Evolutionary conservation across 2,329 filamentous ascomycete genomes (phyloP), one percentile per base, ranked within the genome.

Genomic region (Fragosphaeria purpurea): DNA sequence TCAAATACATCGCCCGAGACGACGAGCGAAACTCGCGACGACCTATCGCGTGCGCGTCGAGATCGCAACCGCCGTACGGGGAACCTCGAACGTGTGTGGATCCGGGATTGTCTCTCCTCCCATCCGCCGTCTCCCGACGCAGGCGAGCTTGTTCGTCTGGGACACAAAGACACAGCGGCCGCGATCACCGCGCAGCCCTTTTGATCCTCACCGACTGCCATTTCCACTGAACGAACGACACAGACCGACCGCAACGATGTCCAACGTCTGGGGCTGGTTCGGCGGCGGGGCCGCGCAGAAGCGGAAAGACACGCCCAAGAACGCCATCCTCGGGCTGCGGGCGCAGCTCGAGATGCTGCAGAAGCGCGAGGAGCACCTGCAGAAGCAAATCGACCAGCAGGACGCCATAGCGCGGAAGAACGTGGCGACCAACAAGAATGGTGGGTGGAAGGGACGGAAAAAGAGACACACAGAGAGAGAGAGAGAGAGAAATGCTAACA

Each of bases 261-360:
- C 74, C 56, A 74, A 74, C 56, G 79, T 86, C 71, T 87, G 86
- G 85, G 82, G 85, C 72, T 96, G 90, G 88, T 95, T 96, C 67
- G 89, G 91, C 70, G 88, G 88, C 63, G 80, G 79, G 58, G 79
- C 80, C 62, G 83, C 83, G 60, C 83, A 89, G 72, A 88, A 88
- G 77, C 83, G 84, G 72, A 95, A 94, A 74, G 88, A 96, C 72
- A 85, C 82, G 54, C 88, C 93, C 52, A 98, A 98, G 79, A 93
- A 95, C 74, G 93, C 93, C 59, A 98, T 98, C 62, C 76, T 98
- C 51, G 80, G 80, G 54, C 74, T 98, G 63, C 82, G 93, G 60
- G 79, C 85, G 63, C 91, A 96, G 73, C 77, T 97, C 43, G 91
- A 96, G 61, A 97, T 97, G 90, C 77, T 98, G 64, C 88, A 94